Base-by-base conservation (phyloP, 257 asterid genomes). In the Scutellaria baicalensis region DNA sequence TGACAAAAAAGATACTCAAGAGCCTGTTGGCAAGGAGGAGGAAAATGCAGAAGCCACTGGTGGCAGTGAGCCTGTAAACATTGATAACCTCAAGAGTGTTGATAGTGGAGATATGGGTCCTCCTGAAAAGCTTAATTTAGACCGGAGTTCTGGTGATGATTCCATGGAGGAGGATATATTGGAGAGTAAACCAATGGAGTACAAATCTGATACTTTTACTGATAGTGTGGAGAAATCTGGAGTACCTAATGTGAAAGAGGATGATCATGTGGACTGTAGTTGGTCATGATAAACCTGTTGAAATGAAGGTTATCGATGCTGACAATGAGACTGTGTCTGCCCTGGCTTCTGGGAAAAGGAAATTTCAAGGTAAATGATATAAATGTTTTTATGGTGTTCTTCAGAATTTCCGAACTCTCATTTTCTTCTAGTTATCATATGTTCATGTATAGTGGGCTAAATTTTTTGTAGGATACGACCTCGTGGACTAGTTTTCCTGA, bases 71-170 rank as follows among this genome's bases (percentile, higher is more conserved):
- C 72, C 52, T 52, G 82, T 77, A 63, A 79, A 70, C 64, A 73
- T 68, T 51, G 89, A 76, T 43, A 47, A 75, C 48, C 38, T 61
- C 63, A 77, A 75, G 69, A 75, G 80, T 65, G 65, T 61, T 66
- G 84, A 81, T 43, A 59, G 55, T 62, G 86, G 72, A 48, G 90
- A 84, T 76, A 45, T 77, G 60, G 85, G 69, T 68, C 84, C 80
- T 51, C 77, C 83, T 39, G 94, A 86, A 66, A 87, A 83, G 64
- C 75, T 84, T 70, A 82, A 62, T 82, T 75, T 86, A 71, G 95
- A 85, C 65, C 80, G 82, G 69, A 90, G 85, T 78, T 81, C 90
- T 80, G 96, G 86, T 58, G 96, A 92, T 81, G 96, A 92, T 80
- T 80, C 88, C 69, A 88, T 90, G 91, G 96, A 86, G 70, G 97